Evolutionary conservation across 371 early-diverging fungal genomes (phyloP).

Genomic region (Lichtheimia hyalospora): DNA sequence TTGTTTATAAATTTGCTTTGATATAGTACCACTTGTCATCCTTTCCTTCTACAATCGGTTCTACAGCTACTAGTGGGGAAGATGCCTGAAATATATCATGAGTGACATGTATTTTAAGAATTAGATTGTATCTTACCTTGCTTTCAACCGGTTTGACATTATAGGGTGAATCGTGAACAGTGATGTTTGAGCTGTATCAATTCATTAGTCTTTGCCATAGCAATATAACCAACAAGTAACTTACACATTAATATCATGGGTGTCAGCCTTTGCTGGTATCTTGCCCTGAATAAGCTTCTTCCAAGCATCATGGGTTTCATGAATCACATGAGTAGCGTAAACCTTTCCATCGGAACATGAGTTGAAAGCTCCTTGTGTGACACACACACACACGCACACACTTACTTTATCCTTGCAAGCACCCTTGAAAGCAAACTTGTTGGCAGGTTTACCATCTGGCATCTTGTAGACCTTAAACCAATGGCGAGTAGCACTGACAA

Average conservation of each 20-base stretch:
- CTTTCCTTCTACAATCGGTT: slow-evolving; percentile 4
- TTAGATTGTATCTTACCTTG: too few species aligned
- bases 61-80: neutral
- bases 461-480: slow-evolving; percentile 99
- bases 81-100: too few species aligned
- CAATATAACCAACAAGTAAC: neutral
- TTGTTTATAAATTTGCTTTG: slow-evolving; percentile 24
- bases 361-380: neutral
- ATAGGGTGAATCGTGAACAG: too few species aligned
- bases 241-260: slow-evolving; percentile 29
- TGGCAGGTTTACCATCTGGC: slow-evolving; percentile 99
- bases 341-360: slow-evolving; percentile 15
- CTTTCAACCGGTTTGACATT: too few species aligned
- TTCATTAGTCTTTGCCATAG: too few species aligned
- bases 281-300: slow-evolving; percentile 44
- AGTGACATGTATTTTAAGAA: too few species aligned
- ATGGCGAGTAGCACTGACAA: slow-evolving; percentile 92
- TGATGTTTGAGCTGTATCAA: too few species aligned
- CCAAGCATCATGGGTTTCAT: slow-evolving; percentile 63
- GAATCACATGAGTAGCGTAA: slow-evolving; percentile 53
- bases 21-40: slow-evolving; percentile 42
- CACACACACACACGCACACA: neutral
- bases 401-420: slow-evolving; percentile 76
- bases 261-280: slow-evolving; percentile 41
- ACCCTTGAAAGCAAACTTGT: slow-evolving; percentile 97